phyloP scores from a whole-genome alignment of 495 filamentous ascomycete species.

The Annulohypoxylon moriforme region DNA sequence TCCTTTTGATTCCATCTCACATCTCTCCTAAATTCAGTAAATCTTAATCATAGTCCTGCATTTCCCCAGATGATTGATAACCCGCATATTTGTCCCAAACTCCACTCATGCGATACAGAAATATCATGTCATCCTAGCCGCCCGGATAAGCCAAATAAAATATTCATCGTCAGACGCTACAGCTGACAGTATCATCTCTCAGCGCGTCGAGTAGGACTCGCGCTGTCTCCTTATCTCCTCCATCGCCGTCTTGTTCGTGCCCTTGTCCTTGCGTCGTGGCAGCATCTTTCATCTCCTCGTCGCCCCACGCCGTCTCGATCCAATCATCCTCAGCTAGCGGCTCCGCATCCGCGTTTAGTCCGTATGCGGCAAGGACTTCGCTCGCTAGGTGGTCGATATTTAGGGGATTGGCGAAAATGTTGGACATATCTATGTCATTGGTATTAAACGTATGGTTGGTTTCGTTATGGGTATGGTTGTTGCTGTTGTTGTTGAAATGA shows the following conservation, averaged over 20 bases:
- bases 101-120: constrained; percentile 13
- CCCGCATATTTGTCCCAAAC: neutral
- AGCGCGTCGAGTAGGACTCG: constrained; percentile 44
- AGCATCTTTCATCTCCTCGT: constrained; percentile 33
- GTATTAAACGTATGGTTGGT: neutral
- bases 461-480: neutral
- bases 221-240: constrained; percentile 44
- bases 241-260: neutral
- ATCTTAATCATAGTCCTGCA: neutral
- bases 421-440: constrained; percentile 37
- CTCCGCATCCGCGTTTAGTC: constrained; percentile 21
- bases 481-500: neutral
- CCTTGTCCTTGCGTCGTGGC: constrained; percentile 6
- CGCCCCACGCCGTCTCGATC: constrained; percentile 45
- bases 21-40: neutral
- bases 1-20: neutral
- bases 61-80: neutral
- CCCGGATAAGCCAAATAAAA: neutral
- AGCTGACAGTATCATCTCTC: constrained; percentile 34
- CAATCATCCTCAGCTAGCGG: constrained; percentile 41
- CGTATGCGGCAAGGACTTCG: constrained; percentile 39
- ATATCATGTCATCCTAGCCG: neutral
- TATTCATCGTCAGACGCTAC: constrained; percentile 22
- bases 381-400: constrained; percentile 32
- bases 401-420: constrained; percentile 20